A percentile compares a stretch with the other conserved stretches of the same genome.
These are phyloP conservation scores for Xylaria bambusicola DNA, from an alignment of 495 filamentous ascomycete genomes.

Conservation along the genomic window DNA sequence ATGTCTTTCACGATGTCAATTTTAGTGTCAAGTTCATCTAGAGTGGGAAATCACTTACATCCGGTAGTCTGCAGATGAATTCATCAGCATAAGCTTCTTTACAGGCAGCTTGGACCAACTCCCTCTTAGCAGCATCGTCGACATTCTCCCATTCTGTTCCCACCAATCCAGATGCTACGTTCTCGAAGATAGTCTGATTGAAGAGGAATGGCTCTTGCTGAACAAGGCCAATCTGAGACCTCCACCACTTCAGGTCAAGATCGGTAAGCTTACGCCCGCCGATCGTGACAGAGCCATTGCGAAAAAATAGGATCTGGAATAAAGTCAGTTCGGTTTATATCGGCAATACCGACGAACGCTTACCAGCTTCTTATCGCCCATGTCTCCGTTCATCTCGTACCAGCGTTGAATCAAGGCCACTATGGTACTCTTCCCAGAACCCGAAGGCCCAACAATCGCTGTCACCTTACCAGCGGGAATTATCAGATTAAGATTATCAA, in stretches of 20 bases:
- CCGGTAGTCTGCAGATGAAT: conserved; percentile 62
- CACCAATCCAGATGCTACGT: conserved; percentile 65
- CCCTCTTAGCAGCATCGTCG: conserved; percentile 50
- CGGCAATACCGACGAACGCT: conserved; percentile 20
- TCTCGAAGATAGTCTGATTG: conserved; percentile 66
- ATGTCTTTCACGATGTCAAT: conserved; percentile 42
- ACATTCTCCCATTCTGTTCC: conserved; percentile 61
- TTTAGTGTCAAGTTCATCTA: not conserved
- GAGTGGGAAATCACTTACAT: conserved; percentile 34
- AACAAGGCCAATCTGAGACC: conserved; percentile 65
- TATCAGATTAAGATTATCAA: conserved; percentile 52
- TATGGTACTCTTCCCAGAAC: conserved; percentile 71
- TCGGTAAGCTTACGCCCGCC: conserved; percentile 56
- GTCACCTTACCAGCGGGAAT: conserved; percentile 78
- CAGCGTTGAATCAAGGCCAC: conserved; percentile 64
- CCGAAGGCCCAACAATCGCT: conserved; percentile 80
- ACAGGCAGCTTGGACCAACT: conserved; percentile 61
- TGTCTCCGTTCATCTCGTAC: conserved; percentile 57
- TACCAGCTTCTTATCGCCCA: conserved; percentile 52
- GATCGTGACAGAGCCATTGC: conserved; percentile 52
- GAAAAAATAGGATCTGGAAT: conserved; percentile 41
- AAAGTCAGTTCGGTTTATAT: conserved; percentile 9
- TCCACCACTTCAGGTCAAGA: conserved; percentile 63
- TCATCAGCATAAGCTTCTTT: conserved; percentile 62
- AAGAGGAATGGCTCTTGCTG: conserved; percentile 74